Percentiles rank a stretch among this genome's conserved stretches.
Evolutionary conservation across 2,329 filamentous ascomycete species (phyloP).

Genomic region (Aspergillus arachidicola): DNA sequence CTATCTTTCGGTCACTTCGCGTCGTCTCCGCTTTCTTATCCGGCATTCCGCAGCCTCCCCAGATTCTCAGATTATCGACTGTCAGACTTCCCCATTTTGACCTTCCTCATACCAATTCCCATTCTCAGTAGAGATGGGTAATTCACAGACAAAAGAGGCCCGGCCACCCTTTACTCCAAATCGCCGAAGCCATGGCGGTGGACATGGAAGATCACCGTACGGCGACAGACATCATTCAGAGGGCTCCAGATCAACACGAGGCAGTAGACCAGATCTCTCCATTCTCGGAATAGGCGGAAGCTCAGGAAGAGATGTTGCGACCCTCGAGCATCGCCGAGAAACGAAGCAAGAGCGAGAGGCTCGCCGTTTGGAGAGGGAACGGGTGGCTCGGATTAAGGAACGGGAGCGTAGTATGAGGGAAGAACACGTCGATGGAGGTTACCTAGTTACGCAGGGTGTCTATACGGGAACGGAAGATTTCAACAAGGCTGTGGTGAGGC

Average conservation of each 20-base stretch:
- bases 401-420: conserved; percentile 87
- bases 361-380: conserved; percentile 79
- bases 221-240: conserved; percentile 36
- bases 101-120: conserved; percentile 8
- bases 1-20: conserved; percentile 15
- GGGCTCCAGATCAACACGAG: conserved; percentile 51
- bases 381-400: conserved; percentile 74
- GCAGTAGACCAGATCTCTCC: conserved; percentile 61
- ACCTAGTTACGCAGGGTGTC: conserved; percentile 87
- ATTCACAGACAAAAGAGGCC: conserved; percentile 51
- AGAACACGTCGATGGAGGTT: conserved; percentile 93
- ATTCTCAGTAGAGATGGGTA: conserved; percentile 42
- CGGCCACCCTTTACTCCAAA: conserved; percentile 34
- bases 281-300: conserved; percentile 58
- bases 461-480: conserved; percentile 94
- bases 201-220: conserved; percentile 34
- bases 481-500: conserved; percentile 82
- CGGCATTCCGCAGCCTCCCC: conserved; percentile 21
- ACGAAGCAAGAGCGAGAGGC: conserved; percentile 91
- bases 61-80: conserved; percentile 3
- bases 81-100: not conserved
- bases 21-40: conserved; percentile 24
- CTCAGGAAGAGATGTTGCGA: conserved; percentile 53
- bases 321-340: conserved; percentile 69
- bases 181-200: conserved; percentile 31